Conservation (phyloP, 768 basidiomycete species). For the Lactarius hengduanensis region DNA sequence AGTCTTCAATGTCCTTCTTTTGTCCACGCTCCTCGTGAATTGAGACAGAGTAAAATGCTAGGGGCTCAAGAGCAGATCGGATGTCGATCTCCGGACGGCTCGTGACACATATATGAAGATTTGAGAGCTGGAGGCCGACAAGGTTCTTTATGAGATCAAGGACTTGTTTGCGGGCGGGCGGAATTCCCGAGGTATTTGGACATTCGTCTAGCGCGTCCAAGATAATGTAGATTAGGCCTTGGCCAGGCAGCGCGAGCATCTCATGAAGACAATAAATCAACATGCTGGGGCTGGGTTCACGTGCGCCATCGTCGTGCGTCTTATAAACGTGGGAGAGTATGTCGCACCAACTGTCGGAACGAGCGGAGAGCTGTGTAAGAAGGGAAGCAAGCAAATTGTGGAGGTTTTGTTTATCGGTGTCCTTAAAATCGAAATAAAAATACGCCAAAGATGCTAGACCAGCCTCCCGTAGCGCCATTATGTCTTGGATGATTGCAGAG, state of each 20-base stretch:
- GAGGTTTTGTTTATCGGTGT: background rate
- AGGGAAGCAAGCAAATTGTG: background rate
- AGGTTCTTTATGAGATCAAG: background rate
- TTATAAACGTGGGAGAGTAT: background rate
- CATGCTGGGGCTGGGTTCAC: background rate
- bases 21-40: background rate
- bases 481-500: conserved; percentile 3
- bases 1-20: background rate
- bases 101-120: background rate
- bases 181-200: background rate
- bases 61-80: background rate
- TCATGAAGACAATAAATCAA: background rate
- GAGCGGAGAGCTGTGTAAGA: background rate
- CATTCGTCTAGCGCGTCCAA: conserved; percentile 4
- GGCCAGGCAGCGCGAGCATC: background rate
- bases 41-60: background rate
- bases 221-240: background rate
- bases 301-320: background rate
- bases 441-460: background rate
- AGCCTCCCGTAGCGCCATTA: background rate
- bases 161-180: background rate
- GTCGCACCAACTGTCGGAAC: background rate
- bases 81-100: background rate
- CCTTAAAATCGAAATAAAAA: conserved; percentile 1
- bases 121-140: background rate